Percentiles rank a stretch among this genome's conserved stretches.
These are phyloP conservation scores for Quillaja saponaria DNA, from an alignment of 306 rosid genomes.

Conservation along the genomic window DNA sequence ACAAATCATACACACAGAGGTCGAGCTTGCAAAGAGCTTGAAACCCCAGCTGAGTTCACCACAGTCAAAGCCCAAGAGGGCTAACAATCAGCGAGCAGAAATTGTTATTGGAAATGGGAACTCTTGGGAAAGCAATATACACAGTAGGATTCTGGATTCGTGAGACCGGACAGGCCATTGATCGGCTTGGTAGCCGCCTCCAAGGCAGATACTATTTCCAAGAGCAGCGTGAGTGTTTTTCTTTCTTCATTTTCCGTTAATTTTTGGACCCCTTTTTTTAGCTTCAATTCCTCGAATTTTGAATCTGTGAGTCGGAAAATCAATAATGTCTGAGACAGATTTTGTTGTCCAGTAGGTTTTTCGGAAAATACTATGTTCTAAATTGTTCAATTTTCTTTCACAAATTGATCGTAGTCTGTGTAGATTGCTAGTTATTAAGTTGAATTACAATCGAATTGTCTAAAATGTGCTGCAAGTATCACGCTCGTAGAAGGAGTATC, in stretches of 20 bases:
- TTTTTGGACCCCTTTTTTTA: not conserved
- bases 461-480: not conserved
- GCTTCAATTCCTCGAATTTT: not conserved
- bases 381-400: not conserved
- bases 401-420: not conserved
- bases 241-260: conserved; percentile 20
- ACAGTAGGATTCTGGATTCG: conserved; percentile 81
- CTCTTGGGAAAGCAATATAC: conserved; percentile 77
- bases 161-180: conserved; percentile 82
- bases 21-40: conserved; percentile 20
- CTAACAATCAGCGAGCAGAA: not conserved
- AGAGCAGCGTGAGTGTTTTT: conserved; percentile 60
- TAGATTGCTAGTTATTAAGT: conserved; percentile 5
- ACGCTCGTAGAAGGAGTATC: no score
- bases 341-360: not conserved
- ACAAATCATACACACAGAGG: not conserved
- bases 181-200: conserved; percentile 80
- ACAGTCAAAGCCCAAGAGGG: not conserved
- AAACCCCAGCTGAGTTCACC: conserved; percentile 13
- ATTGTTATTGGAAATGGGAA: conserved; percentile 53
- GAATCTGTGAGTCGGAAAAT: not conserved
- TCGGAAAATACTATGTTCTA: not conserved
- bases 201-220: conserved; percentile 73
- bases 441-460: not conserved
- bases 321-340: not conserved